Conservation (phyloP, 768 basidiomycete species). For the Amanita thiersii region DNA sequence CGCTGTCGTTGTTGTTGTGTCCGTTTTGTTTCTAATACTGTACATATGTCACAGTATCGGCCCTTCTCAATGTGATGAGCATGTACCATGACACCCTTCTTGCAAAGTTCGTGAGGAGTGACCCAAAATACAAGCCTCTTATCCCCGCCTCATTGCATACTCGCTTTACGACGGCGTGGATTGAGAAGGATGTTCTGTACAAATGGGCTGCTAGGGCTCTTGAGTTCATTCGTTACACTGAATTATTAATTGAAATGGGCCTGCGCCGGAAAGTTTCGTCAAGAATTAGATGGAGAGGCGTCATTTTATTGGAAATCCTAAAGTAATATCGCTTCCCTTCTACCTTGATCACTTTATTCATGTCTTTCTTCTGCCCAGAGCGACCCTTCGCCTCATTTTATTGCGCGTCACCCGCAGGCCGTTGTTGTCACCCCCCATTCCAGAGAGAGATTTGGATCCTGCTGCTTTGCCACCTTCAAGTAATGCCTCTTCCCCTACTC, state of each 20-base stretch:
- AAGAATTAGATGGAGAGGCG: constrained; percentile 63
- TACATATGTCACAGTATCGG: constrained; percentile 55
- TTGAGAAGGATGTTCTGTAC: constrained; percentile 59
- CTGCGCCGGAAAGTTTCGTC: constrained; percentile 62
- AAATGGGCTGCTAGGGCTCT: constrained; percentile 72
- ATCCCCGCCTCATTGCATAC: constrained; percentile 74
- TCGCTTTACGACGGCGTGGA: constrained; percentile 87
- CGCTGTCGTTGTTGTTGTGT: constrained; percentile 9
- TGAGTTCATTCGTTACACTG: constrained; percentile 70
- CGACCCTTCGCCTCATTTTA: constrained; percentile 62
- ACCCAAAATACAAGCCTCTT: constrained; percentile 67
- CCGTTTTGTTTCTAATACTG: constrained; percentile 11
- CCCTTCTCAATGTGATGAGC: constrained; percentile 80
- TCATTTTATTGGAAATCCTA: constrained; percentile 70
- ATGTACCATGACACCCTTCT: constrained; percentile 96
- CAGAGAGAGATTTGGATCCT: constrained; percentile 84
- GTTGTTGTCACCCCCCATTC: constrained; percentile 67
- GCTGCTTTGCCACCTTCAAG: constrained; percentile 49
- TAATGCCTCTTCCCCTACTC: constrained; percentile 48
- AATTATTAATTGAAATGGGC: constrained; percentile 88
- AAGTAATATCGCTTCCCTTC: constrained; percentile 51
- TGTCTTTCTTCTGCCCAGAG: constrained; percentile 36
- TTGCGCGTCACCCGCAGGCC: constrained; percentile 73
- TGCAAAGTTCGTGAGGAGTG: constrained; percentile 48
- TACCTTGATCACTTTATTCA: constrained; percentile 6